Conservation (phyloP, 371 early-diverging fungal species). For the Gilbertella persicaria region DNA sequence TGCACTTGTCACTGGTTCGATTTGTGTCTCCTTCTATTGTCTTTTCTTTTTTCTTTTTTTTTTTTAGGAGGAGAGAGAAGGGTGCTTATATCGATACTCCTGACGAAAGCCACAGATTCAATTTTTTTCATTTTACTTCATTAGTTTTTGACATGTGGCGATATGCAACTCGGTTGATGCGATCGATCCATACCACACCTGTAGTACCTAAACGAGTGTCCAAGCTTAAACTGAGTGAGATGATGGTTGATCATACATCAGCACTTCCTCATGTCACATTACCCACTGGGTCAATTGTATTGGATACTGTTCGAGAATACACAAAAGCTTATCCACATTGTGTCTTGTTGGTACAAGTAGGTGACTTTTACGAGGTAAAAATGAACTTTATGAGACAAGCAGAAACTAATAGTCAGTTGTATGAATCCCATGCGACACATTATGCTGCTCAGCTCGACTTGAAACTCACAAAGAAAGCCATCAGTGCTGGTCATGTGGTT, state of each 20-base stretch:
- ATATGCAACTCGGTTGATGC: not conserved
- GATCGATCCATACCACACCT: not conserved
- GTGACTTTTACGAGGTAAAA: conserved; percentile 91
- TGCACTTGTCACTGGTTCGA: no score
- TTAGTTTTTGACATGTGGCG: conserved; percentile 7
- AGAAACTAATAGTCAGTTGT: no score
- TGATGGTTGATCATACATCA: conserved; percentile 1
- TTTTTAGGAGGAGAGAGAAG: not conserved
- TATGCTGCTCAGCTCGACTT: conserved; percentile 71
- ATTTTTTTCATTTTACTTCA: not conserved
- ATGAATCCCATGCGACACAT: conserved; percentile 74
- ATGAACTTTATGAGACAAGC: no score
- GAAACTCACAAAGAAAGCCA: conserved; percentile 60
- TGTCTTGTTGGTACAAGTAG: conserved; percentile 87
- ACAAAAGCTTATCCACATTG: conserved; percentile 73
- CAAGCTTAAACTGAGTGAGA: conserved; percentile 15
- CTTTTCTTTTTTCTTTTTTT: not conserved
- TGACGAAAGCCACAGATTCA: no score
- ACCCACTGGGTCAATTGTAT: conserved; percentile 45
- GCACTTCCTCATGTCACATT: conserved; percentile 17
- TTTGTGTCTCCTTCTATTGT: no score
- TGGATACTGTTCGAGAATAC: conserved; percentile 62
- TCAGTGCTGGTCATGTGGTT: conserved; percentile 43
- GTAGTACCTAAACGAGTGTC: conserved; percentile 14
- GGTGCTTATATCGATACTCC: no score